Conservation (phyloP, 2,329 filamentous ascomycete species). For the Sordariomycetes sp. region DNA sequence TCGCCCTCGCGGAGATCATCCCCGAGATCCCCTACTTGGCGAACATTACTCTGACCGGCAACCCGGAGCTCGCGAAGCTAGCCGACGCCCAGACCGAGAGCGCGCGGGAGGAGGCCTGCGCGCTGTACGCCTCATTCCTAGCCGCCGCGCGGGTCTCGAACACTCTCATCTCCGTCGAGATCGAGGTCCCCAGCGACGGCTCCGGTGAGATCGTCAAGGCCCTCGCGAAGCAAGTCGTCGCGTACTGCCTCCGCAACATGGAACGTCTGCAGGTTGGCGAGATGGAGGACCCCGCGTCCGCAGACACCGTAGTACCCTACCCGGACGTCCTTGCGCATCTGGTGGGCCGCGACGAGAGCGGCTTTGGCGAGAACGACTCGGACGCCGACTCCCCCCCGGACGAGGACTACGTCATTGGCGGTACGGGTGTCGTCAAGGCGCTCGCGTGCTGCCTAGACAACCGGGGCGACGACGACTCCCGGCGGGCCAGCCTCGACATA, state of each 20-base stretch:
- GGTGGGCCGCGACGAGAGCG: conserved; percentile 54
- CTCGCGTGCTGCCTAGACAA: conserved; percentile 84
- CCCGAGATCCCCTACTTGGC: conserved; percentile 74
- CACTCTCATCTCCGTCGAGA: conserved; percentile 79
- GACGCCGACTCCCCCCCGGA: conserved; percentile 68
- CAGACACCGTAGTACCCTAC: conserved; percentile 22
- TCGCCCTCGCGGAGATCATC: conserved; percentile 80
- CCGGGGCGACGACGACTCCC: conserved; percentile 48
- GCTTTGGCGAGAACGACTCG: conserved; percentile 40
- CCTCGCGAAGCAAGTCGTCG: conserved; percentile 86
- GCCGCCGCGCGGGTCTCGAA: conserved; percentile 76
- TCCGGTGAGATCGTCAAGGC: conserved; percentile 89
- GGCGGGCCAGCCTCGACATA: conserved; percentile 40
- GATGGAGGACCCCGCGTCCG: conserved; percentile 24
- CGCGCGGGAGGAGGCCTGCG: conserved; percentile 83
- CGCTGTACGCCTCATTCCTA: conserved; percentile 83
- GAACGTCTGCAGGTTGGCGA: conserved; percentile 61
- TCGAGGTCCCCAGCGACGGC: conserved; percentile 72
- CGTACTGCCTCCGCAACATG: conserved; percentile 87
- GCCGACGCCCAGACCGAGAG: conserved; percentile 68
- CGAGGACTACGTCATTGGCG: conserved; percentile 91
- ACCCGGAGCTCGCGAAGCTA: conserved; percentile 59
- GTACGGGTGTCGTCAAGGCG: conserved; percentile 90
- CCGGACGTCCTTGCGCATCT: conserved; percentile 82
- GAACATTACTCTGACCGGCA: conserved; percentile 80